Evolutionary conservation across 129 eudicot species (phyloP), one percentile per base, ranked within the genome.

Genomic region (Tagetes erecta): DNA sequence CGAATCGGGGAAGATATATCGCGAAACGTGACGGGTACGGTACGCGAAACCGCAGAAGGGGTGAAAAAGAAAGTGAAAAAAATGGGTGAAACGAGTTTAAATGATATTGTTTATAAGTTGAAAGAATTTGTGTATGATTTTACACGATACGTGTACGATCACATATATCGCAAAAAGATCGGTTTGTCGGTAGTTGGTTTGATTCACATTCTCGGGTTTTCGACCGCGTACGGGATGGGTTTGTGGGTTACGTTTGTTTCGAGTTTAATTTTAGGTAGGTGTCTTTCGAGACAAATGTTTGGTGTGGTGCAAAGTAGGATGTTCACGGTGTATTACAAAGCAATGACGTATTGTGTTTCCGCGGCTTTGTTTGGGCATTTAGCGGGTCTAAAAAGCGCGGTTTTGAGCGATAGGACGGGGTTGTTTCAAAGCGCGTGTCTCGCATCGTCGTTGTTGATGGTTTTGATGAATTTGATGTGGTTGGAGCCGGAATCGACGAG

Each of bases 401-500:
- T 62, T 14, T 41, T 74, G 45, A 13, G 60, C 0, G 75, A 38
- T 31, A 46, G 65, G 57, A 40, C 64, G 31, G 95, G 72, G 81
- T 1, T 33, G 66, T 71, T 93, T 76, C 92, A 86, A 65, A 80
- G 85, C 30, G 64, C 76, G 41, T 79, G 82, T 80, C 84, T 93
- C 5, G 0, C 71, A 51, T 79, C 77, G 9, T 63, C 96, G 3
- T 67, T 90, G 14, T 64, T 72, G 68, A 83, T 82, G 81, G 75
- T 84, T 36, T 56, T 90, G 86, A 84, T 51, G 55, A 93, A 93
- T 56, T 30, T 80, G 78, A 55, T 75, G 9, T 84, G 59, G 42
- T 80, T 93, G 86, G 98, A 93, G 83, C 97, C 98, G 31, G 73
- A 64, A 39, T 87, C 96, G 3, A 86, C 92, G 3, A 90, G 86